Evolutionary conservation across 352 stramenopile genomes (phyloP), one percentile per base, ranked within the genome.

Genomic region (Aphanomyces astaci): DNA sequence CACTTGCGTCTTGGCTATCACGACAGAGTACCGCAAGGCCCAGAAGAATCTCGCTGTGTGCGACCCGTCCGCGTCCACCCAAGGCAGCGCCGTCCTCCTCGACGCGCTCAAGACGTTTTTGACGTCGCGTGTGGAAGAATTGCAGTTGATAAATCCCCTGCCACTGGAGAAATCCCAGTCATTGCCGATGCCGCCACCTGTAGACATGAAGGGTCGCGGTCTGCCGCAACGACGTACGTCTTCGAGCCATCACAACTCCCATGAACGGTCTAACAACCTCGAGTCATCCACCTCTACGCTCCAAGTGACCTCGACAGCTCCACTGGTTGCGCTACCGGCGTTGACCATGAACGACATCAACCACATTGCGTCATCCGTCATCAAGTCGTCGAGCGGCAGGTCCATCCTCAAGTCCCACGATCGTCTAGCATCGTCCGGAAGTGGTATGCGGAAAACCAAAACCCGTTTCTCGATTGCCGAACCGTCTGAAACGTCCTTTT

Each of bases 401-500:
- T 68, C 62, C 19, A 68, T 68, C n/a, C 46, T 68, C 43, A 68
- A 68, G 62, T 68, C 62, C 13, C 43, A 53, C 51, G 62, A 68
- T n/a, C 43, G 59, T 7, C 15, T n/a, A 19, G 27, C n/a, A 49
- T 43, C 30, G 33, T 64, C 43, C 22, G 19, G 13, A 19, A 40
- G 9, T 22, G 11, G 19, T 7, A 33, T 30, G 11, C 51, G 51
- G 13, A 22, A 28, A 59, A 36, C 7, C 30, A 32, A 39, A 36
- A 59, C 51, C 7, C 51, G 30, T 40, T 59, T 59, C 30, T 59
- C 51, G 45, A 27, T 53, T n/a, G 45, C 45, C 7, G 51, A 59
- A 25, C 51, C 51, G 24, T 32, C 51, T 22, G 36, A 43, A 43
- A 22, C 51, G 25, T 59, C n/a, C 51, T 31, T 22, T 55, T 55